A percentile compares a stretch with the other conserved stretches of the same genome.
Conservation (phyloP, 768 basidiomycete genomes). For the Pleurotus cornucopiae region DNA sequence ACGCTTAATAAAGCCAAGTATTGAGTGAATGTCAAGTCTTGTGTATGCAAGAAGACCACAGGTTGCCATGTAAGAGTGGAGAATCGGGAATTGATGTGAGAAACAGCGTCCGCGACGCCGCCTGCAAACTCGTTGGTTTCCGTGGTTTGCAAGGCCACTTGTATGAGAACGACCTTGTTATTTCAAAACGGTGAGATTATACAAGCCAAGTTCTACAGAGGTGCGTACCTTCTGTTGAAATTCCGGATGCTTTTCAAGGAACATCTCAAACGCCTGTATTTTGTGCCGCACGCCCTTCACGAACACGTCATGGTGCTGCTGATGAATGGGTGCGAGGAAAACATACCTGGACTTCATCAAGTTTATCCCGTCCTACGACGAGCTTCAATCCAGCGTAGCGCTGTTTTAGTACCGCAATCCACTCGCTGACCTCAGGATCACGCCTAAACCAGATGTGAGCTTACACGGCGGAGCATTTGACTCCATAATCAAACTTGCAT, state of each 20-base stretch:
- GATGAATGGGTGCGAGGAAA: neutral
- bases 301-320: neutral
- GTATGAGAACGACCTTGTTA: slow-evolving; percentile 70
- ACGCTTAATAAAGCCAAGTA: slow-evolving; percentile 79
- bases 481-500: slow-evolving; percentile 38
- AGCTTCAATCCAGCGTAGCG: slow-evolving; percentile 84
- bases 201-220: neutral
- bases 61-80: slow-evolving; percentile 86
- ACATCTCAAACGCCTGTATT: slow-evolving; percentile 76
- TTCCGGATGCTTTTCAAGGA: slow-evolving; percentile 76
- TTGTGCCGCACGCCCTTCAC: slow-evolving; percentile 73
- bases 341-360: slow-evolving; percentile 74
- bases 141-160: slow-evolving; percentile 82
- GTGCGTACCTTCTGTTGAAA: slow-evolving; percentile 64
- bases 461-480: too few species aligned
- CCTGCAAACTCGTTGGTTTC: slow-evolving; percentile 72
- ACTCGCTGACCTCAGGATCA: slow-evolving; percentile 76
- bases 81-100: slow-evolving; percentile 79
- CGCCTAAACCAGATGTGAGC: slow-evolving; percentile 31
- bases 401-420: slow-evolving; percentile 75
- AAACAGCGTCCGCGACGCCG: slow-evolving; percentile 69
- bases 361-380: slow-evolving; percentile 84
- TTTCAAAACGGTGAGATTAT: neutral
- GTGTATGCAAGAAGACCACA: slow-evolving; percentile 80
- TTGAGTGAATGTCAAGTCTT: slow-evolving; percentile 81